These are phyloP conservation scores for Pichia sp. DNA, from an alignment of 1,139 yeast species.

Conservation along the genomic window DNA sequence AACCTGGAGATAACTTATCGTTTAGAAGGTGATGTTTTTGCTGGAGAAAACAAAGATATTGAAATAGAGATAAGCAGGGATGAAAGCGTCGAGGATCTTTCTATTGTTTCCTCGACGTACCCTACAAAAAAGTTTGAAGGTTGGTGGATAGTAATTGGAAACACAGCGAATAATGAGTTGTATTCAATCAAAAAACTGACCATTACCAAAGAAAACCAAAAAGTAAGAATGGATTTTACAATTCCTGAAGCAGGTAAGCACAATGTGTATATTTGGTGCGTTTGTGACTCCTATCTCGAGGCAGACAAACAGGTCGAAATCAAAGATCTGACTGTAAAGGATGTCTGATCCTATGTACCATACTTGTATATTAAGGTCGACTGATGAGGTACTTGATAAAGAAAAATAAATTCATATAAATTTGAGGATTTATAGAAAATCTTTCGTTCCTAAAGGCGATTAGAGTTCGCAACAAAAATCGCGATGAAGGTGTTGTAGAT, in stretches of 20 bases:
- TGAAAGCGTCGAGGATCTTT: conserved; percentile 57
- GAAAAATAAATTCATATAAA: background rate
- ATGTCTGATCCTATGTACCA: background rate
- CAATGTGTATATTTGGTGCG: conserved; percentile 69
- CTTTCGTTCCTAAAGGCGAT: background rate
- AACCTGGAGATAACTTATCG: conserved; percentile 67
- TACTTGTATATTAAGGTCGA: background rate
- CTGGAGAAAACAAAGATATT: conserved; percentile 45
- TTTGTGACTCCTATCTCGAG: conserved; percentile 87
- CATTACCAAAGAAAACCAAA: conserved; percentile 50
- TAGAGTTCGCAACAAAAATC: background rate
- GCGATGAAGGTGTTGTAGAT: background rate
- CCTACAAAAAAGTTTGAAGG: conserved; percentile 63
- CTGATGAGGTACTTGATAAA: background rate
- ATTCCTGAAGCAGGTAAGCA: conserved; percentile 61
- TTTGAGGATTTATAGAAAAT: background rate
- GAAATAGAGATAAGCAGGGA: conserved; percentile 61
- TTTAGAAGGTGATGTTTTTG: conserved; percentile 40
- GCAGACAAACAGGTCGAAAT: conserved; percentile 76
- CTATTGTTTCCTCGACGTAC: conserved; percentile 52
- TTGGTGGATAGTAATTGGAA: conserved; percentile 90
- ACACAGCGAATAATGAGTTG: conserved; percentile 51
- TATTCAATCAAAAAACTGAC: conserved; percentile 70
- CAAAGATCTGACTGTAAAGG: conserved; percentile 17
- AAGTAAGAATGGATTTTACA: conserved; percentile 51